A percentile compares a stretch with the other conserved stretches of the same genome.
Evolutionary conservation across 2,329 filamentous ascomycete species (phyloP).

Genomic region (Aureobasidium pullulans): DNA sequence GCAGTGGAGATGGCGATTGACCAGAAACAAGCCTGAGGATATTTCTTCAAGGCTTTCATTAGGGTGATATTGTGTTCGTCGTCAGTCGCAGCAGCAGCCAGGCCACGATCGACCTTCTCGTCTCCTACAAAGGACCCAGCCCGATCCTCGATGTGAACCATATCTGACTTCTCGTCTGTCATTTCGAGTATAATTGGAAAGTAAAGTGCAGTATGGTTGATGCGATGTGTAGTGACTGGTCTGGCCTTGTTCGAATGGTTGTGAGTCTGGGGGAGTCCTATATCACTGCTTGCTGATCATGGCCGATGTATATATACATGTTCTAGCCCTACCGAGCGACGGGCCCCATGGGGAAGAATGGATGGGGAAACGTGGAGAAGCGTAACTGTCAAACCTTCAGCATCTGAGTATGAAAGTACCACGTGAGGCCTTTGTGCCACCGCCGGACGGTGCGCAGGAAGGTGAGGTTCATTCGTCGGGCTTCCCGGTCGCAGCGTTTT

Average conservation of each 20-base stretch:
- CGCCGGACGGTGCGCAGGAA: not conserved
- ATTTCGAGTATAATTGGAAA: not conserved
- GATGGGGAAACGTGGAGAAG: not conserved
- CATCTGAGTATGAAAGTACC: not conserved
- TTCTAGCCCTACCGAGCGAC: not conserved
- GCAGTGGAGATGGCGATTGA: constrained; percentile 53
- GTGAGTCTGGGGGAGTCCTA: not conserved
- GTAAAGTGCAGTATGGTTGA: not conserved
- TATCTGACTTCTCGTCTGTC: not conserved
- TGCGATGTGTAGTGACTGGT: not conserved
- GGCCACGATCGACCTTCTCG: not conserved
- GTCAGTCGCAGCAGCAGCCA: constrained; percentile 3
- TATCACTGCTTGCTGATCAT: not conserved
- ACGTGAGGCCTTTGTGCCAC: not conserved
- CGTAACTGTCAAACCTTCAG: not conserved
- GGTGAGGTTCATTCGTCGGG: not conserved
- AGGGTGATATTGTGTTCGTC: constrained; percentile 10
- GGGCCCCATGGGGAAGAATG: not conserved
- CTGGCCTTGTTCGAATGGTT: not conserved
- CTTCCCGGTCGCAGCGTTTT: not conserved
- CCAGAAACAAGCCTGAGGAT: constrained; percentile 45
- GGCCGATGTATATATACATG: not conserved
- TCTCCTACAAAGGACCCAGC: not conserved
- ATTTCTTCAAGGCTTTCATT: constrained; percentile 27
- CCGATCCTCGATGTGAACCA: not conserved